Evolutionary conservation across 306 rosid genomes (phyloP), one percentile per base, ranked within the genome.

Genomic region (Glycine soja): DNA sequence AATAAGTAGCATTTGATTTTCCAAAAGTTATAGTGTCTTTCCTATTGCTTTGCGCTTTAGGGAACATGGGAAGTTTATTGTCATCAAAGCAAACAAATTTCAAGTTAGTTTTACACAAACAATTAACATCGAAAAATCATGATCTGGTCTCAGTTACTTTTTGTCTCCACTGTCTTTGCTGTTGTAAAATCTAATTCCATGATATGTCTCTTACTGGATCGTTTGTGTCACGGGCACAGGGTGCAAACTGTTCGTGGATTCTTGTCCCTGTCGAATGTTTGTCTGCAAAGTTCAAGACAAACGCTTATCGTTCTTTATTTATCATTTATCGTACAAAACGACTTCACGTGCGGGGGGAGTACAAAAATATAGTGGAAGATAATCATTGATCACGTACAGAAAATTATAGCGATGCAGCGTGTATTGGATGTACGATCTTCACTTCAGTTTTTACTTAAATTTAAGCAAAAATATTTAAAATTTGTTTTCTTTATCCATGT

Each of bases 41-140:
- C 24, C 47, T 4, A 18, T 40, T 13, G 30, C 7, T 16, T 2
- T 24, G 30, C 30, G 30, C 30, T 24, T 53, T 13, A 40, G 34
- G 30, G 14, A 30, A 13, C 65, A 50, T 52, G 67, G 18, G 32
- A 67, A 18, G 38, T 67, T 53, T 15, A 51, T 77, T 11, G 16
- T 40, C 67, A 4, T 53, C 30, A n/a, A 53, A 53, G 72, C 2
- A 13, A 66, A 34, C 30, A 18, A 42, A 52, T 53, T 57, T 67
- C 7, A 38, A 66, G 52, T 32, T 76, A 64, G 65, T 70, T 52
- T 78, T 78, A 51, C 19, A 4, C 43, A 16, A 66, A 6, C 74
- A 51, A 51, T 65, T 46, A 47, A 24, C 61, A 9, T 24, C 18
- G 14, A 75, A 6, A 71, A 75, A 75, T 75, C 57, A 13, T 24